Conservation (phyloP, 495 filamentous ascomycete genomes). For the Xylaria nigripes region DNA sequence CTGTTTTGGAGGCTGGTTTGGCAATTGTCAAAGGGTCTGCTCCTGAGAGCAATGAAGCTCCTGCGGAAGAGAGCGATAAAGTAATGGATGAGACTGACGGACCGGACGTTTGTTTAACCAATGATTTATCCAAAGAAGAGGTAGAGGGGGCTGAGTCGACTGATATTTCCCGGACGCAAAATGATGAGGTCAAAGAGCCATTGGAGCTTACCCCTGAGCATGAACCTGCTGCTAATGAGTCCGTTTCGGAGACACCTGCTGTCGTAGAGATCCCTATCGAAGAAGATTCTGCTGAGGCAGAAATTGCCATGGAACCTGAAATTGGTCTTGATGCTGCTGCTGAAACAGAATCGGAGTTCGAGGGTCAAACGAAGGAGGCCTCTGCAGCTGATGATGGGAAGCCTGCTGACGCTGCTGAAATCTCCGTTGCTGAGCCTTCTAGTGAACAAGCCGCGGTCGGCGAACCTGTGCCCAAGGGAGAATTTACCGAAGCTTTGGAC, state of each 20-base stretch:
- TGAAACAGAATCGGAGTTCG: not conserved
- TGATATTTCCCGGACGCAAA: not conserved
- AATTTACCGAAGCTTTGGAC: not conserved
- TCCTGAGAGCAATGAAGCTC: slow-evolving; percentile 1
- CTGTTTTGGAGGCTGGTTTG: not conserved
- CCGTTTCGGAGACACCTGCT: not conserved
- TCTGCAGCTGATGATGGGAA: not conserved
- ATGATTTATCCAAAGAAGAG: not conserved
- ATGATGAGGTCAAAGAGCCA: not conserved
- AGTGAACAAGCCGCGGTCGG: slow-evolving; percentile 6
- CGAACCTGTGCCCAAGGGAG: slow-evolving; percentile 5
- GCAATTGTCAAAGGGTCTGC: not conserved
- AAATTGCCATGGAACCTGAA: not conserved
- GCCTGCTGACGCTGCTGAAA: slow-evolving; percentile 2
- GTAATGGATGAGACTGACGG: not conserved
- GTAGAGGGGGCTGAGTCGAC: not conserved
- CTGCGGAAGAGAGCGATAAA: not conserved
- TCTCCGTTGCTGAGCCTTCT: slow-evolving; percentile 12
- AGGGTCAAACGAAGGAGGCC: not conserved
- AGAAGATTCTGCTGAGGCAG: slow-evolving; percentile 3
- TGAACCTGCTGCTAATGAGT: slow-evolving; percentile 1
- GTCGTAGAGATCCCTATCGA: not conserved
- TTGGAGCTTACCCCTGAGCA: not conserved
- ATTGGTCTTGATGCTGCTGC: not conserved
- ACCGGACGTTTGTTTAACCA: not conserved